Evolutionary conservation across 2,329 filamentous ascomycete genomes (phyloP), one percentile per base, ranked within the genome.

Genomic region (Ploettnerulaceae sp.): DNA sequence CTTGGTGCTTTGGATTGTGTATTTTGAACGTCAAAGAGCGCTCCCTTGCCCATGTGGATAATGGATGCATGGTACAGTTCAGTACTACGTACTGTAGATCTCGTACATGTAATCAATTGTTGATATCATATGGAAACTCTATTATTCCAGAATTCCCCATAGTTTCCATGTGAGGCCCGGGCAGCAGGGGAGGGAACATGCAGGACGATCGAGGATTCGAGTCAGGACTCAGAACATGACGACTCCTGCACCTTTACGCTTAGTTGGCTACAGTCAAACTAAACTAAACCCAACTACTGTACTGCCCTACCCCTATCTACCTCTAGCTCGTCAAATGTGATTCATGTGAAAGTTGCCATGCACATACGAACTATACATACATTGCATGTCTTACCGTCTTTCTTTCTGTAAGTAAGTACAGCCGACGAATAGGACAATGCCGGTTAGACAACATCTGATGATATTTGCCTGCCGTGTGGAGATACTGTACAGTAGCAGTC

Each of bases 61-160:
- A n/a, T n/a, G n/a, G n/a, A n/a, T n/a, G n/a, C n/a, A n/a, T n/a
- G n/a, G n/a, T n/a, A n/a, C n/a, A n/a, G n/a, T n/a, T n/a, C n/a
- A n/a, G n/a, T 24, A 22, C 15, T 15, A 40, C 14, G 44, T 31
- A 35, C 36, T 29, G 43, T 39, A 21, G 28, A 26, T 25, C 29
- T 17, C 22, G 17, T 15, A 14, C 14, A 33, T 9, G 7, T 5
- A 9, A 33, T 8, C 37, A 8, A 9, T 20, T 40, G 31, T 20
- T 29, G 17, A 29, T 28, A 26, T 20, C 21, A 28, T 29, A 29
- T 31, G 37, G 25, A 31, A 39, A 31, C 25, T 26, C 31, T 40
- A 26, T 42, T 20, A 24, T 33, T 34, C 39, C 39, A 42, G 37
- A 39, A 31, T 38, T 37, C 28, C 34, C 43, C 43, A 45, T 39